These are phyloP conservation scores for Dimargaris xerosporica DNA, from an alignment of 192 early-diverging fungal genomes.

Conservation along the genomic window DNA sequence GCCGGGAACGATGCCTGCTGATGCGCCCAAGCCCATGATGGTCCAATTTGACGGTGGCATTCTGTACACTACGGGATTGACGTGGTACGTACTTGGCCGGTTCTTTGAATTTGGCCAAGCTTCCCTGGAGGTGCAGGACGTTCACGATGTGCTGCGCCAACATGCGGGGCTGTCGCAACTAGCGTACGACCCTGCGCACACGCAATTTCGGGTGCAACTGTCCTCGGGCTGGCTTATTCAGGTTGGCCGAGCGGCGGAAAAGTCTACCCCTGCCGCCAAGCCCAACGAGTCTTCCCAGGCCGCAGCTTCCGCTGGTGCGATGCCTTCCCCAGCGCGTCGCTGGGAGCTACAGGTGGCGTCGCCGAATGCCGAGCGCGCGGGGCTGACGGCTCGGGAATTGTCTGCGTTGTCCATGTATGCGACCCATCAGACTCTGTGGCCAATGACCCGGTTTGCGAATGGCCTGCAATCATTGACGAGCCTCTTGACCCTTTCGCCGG, in stretches of 20 bases:
- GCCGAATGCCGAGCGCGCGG: neutral
- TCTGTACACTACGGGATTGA: neutral
- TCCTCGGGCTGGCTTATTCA: neutral
- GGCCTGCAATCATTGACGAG: neutral
- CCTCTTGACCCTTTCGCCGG: neutral
- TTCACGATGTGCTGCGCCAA: neutral
- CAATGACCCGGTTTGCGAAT: neutral
- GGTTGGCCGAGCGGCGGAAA: neutral
- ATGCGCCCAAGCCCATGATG: too few relatives aligned
- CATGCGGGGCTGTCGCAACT: neutral
- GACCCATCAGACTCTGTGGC: neutral
- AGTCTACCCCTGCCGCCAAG: too few relatives aligned
- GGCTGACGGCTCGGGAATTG: neutral
- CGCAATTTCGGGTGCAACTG: neutral
- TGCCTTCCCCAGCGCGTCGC: neutral
- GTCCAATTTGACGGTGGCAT: neutral
- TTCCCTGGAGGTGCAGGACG: neutral
- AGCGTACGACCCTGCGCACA: neutral
- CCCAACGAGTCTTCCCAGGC: too few relatives aligned
- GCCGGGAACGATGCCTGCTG: too few relatives aligned
- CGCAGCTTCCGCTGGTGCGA: too few relatives aligned
- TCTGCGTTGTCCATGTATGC: neutral
- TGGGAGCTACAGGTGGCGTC: neutral
- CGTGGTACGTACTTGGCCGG: slow-evolving; percentile 3
- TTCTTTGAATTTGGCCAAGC: neutral